Base-by-base conservation (phyloP, 805 yeast genomes). In the Candida orba region DNA sequence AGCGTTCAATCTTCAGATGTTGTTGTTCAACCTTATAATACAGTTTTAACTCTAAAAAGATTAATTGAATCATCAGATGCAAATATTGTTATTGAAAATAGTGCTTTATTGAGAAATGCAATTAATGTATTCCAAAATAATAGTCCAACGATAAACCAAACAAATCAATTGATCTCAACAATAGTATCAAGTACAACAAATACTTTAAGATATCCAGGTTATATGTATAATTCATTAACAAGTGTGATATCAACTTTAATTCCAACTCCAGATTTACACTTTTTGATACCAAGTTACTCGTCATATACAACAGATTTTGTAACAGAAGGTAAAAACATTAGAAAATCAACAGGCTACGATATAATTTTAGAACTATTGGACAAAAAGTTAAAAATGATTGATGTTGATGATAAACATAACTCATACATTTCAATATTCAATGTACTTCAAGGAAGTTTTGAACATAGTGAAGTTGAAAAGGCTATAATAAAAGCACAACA, bases 11-110 rank as follows among this genome's bases (percentile, higher is more conserved):
- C 87, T 0, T 84, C 95, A 2, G 98, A 91, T 54, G 97, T 90
- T n/a, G 98, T 95, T 17, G 96, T 95, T 5, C 98, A 93, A 59
- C 98, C 99, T 0, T 93, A 93, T 64, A 93, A 93, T 61, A 82
- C 95, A 0, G 72, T 93, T 18, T 65, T 93, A 42, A 82, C 99
- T 0, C 69, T 95, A 52, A 79, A 80, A 59, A 68, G 98, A 52
- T 70, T 93, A 47, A 82, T 87, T 6, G 93, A 88, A 51, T 77
- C 76, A 54, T 85, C 96, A 36, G 96, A 93, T 61, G 82, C 88
- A 3, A 81, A 86, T 36, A 72, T 88, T n/a, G 93, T 91, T 6
- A 83, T 90, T 56, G 98, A 93, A 59, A 93, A 93, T 62, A 87
- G 84, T 48, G 90, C 97, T 0, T 65, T 93, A 41, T 71, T 81